Evolutionary conservation across 2,329 filamentous ascomycete genomes (phyloP).

Genomic region (Neodidymelliopsis sp.): DNA sequence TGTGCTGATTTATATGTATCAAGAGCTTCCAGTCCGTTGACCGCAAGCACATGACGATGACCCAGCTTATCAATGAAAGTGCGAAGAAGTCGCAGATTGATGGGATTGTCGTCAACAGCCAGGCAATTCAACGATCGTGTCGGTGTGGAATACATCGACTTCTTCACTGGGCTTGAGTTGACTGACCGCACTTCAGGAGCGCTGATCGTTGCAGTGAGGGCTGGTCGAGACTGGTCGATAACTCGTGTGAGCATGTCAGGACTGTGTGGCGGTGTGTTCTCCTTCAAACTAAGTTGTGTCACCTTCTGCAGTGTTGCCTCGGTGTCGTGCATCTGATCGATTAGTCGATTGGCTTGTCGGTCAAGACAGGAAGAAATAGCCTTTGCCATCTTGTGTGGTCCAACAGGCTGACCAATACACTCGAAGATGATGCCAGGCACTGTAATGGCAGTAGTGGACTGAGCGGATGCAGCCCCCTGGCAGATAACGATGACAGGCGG

Average conservation of each 20-base stretch:
- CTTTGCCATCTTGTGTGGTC: slow-evolving; percentile 50
- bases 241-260: slow-evolving; percentile 13
- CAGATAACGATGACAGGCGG: slow-evolving; percentile 46
- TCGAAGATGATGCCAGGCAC: slow-evolving; percentile 45
- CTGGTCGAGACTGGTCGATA: slow-evolving; percentile 30
- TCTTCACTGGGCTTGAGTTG: slow-evolving; percentile 24
- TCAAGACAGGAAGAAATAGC: slow-evolving; percentile 45
- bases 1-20: slow-evolving; percentile 37
- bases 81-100: slow-evolving; percentile 48
- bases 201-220: slow-evolving; percentile 37
- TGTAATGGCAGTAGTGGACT: slow-evolving; percentile 45
- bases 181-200: slow-evolving; percentile 42
- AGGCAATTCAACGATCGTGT: slow-evolving; percentile 41
- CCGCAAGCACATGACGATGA: slow-evolving; percentile 43
- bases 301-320: slow-evolving; percentile 27
- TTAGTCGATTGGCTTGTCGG: slow-evolving; percentile 34
- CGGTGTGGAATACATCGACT: slow-evolving; percentile 24
- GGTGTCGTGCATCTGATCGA: slow-evolving; percentile 17
- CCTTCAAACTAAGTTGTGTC: slow-evolving; percentile 37
- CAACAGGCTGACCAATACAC: slow-evolving; percentile 47
- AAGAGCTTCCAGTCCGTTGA: slow-evolving; percentile 49
- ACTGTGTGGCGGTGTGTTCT: slow-evolving; percentile 29
- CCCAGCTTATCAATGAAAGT: slow-evolving; percentile 48
- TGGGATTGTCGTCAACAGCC: slow-evolving; percentile 51
- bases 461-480: slow-evolving; percentile 44